These are phyloP conservation scores for Fusarium xylarioides DNA, from an alignment of 2,329 filamentous ascomycete genomes.

Conservation along the genomic window DNA sequence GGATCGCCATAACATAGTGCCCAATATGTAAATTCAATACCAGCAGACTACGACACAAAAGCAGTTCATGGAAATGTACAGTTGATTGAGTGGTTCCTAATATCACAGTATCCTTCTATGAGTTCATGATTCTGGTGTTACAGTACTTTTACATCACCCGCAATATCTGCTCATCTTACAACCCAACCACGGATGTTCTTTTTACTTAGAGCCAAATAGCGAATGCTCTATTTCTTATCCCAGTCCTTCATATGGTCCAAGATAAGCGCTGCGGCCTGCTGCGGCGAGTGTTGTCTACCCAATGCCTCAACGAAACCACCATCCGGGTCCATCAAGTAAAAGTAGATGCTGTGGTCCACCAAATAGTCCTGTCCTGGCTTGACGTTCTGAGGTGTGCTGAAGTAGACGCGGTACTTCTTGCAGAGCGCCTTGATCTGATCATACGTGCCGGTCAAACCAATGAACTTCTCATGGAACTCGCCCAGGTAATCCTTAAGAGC, in stretches of 20 bases:
- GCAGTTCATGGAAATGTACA: constrained; percentile 28
- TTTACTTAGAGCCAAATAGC: background rate
- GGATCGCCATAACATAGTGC: constrained; percentile 22
- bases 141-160: constrained; percentile 42
- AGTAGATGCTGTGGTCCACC: constrained; percentile 99
- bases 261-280: constrained; percentile 85
- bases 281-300: constrained; percentile 91
- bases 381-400: constrained; percentile 88
- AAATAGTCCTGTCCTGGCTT: constrained; percentile 95
- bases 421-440: constrained; percentile 93
- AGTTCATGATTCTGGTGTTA: constrained; percentile 35
- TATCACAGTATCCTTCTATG: constrained; percentile 36
- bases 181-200: constrained; percentile 18
- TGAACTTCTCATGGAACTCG: constrained; percentile 88
- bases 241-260: constrained; percentile 81
- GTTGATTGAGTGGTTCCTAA: constrained; percentile 44
- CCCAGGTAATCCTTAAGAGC: constrained; percentile 85
- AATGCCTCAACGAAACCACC: constrained; percentile 98
- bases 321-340: constrained; percentile 98
- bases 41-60: background rate
- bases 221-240: constrained; percentile 30
- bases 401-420: constrained; percentile 97
- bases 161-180: constrained; percentile 31
- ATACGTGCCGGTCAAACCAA: constrained; percentile 93
- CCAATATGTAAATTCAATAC: background rate